Evolutionary conservation across 805 yeast species (phyloP), one percentile per base, ranked within the genome.

Genomic region (Wickerhamiella vanderwaltii): DNA sequence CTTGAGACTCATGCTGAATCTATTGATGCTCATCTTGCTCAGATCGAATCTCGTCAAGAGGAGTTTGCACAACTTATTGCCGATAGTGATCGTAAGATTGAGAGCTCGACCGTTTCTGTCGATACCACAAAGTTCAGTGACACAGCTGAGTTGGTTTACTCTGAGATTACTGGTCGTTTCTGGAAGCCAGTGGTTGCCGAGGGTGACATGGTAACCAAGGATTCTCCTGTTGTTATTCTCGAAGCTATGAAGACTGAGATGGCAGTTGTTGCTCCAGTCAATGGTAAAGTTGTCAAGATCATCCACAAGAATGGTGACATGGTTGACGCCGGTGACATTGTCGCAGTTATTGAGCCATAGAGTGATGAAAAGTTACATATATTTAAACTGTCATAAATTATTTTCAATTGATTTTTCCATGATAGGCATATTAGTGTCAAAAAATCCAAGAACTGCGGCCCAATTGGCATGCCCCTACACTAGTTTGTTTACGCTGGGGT

Each of bases 171-270:
- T n/a, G 98, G 97, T 43, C 71, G 97, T 51, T 86, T 65, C 59
- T 88, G 98, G 98, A 88, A 91, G 62, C 75, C 93, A 1, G 64
- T 86, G 50, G 93, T 80, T 22, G 63, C 69, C 44, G 87, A 71
- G 35, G 95, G 95, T 18, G 91, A 82, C 52, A 62, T 49, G 4
- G 93, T 88, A 20, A 63, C 66, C 40, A 70, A 64, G 35, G 93
- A 87, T 25, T 88, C 84, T 52, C 85, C 85, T 4, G 67, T 88
- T 47, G 72, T 88, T 50, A 85, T 91, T 29, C 83, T 88, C 41
- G 98, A 88, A 62, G 97, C 98, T 43, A 88, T 88, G 98, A 88
- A 88, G 69, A 91, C 97, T 0, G 98, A 88, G 63, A 88, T 88
- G 96, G 72, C 75, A 39, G 94, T 88, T 26, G 67, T 62, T 42